phyloP scores from a whole-genome alignment of 371 early-diverging fungal species.

The Apophysomyces trapeziformis region DNA sequence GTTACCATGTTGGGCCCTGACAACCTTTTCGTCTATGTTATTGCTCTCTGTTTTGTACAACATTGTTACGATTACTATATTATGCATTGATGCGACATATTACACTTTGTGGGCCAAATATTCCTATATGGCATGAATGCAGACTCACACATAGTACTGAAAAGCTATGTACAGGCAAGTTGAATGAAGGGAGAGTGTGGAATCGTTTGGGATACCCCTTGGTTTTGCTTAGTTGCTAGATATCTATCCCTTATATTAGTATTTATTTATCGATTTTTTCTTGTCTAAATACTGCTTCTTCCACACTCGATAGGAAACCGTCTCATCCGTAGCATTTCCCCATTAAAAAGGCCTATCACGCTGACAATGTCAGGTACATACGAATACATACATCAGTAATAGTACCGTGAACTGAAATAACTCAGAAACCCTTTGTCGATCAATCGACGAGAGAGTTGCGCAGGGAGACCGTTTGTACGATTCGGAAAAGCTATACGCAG shows the following conservation, averaged over 20 bases:
- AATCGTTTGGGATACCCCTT: background rate
- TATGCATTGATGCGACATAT: background rate
- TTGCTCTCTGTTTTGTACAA: background rate
- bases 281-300: background rate
- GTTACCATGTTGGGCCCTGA: background rate
- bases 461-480: background rate
- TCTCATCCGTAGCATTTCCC: slow-evolving; percentile 16
- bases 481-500: background rate
- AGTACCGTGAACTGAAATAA: too few relatives aligned
- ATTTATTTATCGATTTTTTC: slow-evolving; percentile 3
- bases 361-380: slow-evolving; percentile 16
- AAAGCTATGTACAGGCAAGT: background rate
- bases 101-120: background rate
- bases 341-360: slow-evolving; percentile 21
- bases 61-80: background rate
- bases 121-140: background rate
- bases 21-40: background rate
- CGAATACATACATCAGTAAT: background rate
- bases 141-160: background rate
- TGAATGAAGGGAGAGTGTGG: background rate
- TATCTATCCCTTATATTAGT: slow-evolving; percentile 11
- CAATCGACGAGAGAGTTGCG: background rate
- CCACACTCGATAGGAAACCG: slow-evolving; percentile 12
- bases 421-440: background rate
- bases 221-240: background rate